These are phyloP conservation scores for Clarkia xantiana DNA, from an alignment of 345 rosid species.

Conservation along the genomic window DNA sequence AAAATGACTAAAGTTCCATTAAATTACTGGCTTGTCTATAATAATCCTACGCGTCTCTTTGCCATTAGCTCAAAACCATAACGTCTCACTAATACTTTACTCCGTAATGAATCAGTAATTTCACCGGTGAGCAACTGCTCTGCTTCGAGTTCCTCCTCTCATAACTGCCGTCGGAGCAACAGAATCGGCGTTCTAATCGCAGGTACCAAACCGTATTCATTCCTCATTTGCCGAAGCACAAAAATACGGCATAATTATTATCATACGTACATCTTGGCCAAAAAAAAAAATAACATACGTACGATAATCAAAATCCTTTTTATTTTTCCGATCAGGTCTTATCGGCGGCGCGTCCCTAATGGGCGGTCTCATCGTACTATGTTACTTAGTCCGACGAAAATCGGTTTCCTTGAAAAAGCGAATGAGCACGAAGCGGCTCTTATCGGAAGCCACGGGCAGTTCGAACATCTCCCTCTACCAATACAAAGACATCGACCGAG, in stretches of 20 bases:
- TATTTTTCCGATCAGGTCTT: constrained; percentile 24
- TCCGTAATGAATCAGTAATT: background rate
- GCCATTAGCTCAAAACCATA: background rate
- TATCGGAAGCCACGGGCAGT: constrained; percentile 70
- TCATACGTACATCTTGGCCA: no score
- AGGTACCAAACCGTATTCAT: constrained; percentile 27
- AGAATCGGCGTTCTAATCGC: constrained; percentile 42
- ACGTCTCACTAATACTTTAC: background rate
- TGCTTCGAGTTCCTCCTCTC: constrained; percentile 25
- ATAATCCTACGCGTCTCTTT: no score
- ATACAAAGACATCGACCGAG: constrained; percentile 66
- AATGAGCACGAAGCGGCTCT: constrained; percentile 56
- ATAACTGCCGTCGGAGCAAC: constrained; percentile 32
- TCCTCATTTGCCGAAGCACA: background rate
- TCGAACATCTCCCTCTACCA: constrained; percentile 55
- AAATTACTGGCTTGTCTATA: no score
- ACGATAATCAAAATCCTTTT: background rate
- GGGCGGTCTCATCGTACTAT: constrained; percentile 29
- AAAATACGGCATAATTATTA: background rate
- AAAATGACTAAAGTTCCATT: no score
- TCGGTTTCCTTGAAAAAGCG: constrained; percentile 31
- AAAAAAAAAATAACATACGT: no score
- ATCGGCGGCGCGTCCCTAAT: constrained; percentile 46
- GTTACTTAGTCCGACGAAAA: constrained; percentile 27
- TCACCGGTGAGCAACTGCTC: constrained; percentile 24